Evolutionary conservation across 2,329 filamentous ascomycete species (phyloP).

Genomic region (Hypoxylon sp.): DNA sequence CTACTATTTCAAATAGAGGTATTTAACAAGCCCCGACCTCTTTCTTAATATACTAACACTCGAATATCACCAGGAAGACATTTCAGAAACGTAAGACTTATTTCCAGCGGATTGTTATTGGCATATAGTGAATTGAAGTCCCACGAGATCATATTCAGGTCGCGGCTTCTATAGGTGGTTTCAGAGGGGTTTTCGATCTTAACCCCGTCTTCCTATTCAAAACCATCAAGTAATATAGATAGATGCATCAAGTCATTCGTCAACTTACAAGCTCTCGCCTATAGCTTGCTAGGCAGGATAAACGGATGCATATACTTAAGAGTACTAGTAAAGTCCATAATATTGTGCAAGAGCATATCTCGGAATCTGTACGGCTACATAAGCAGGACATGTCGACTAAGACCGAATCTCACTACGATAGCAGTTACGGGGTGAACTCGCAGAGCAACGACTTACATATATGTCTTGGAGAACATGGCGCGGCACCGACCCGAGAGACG

Average conservation of each 20-base stretch:
- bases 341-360: background rate
- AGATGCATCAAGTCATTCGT: background rate
- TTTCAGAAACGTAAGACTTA: background rate
- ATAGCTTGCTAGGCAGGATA: background rate
- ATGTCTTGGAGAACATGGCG: constrained; percentile 2
- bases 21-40: background rate
- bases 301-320: too few species aligned
- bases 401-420: background rate
- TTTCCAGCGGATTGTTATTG: background rate
- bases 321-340: too few species aligned
- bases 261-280: background rate
- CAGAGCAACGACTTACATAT: constrained; percentile 9
- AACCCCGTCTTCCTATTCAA: background rate
- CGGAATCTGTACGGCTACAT: background rate
- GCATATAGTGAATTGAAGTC: background rate
- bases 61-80: background rate
- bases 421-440: background rate
- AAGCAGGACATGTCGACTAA: background rate
- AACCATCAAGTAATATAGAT: background rate
- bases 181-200: background rate
- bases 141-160: background rate
- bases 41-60: background rate
- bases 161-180: background rate
- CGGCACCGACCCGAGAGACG: constrained; percentile 10
- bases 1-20: background rate